Evolutionary conservation across 345 rosid genomes (phyloP).

Genomic region (Orychophragmus violaceus): DNA sequence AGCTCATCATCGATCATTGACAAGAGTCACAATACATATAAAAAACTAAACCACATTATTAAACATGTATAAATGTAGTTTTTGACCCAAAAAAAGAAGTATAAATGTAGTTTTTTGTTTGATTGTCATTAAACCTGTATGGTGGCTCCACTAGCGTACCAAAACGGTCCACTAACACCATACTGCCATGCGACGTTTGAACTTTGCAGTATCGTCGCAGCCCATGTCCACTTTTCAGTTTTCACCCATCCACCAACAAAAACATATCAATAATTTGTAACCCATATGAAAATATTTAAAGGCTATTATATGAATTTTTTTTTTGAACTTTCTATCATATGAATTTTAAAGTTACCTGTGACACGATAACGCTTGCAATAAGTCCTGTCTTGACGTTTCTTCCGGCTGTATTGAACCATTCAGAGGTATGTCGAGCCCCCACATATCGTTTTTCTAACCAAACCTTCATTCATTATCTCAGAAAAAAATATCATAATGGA

Average conservation of each 20-base stretch:
- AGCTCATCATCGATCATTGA: background rate
- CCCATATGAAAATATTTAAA: background rate
- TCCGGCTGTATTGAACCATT: conserved; percentile 98
- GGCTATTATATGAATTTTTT: no score
- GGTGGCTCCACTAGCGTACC: conserved; percentile 97
- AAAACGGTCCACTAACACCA: conserved; percentile 93
- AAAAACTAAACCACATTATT: background rate
- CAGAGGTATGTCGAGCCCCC: conserved; percentile 79
- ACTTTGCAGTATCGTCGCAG: conserved; percentile 95
- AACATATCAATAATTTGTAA: background rate
- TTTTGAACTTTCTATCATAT: no score
- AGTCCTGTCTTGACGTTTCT: conserved; percentile 94
- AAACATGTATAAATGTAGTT: background rate
- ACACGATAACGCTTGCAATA: conserved; percentile 88
- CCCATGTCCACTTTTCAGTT: conserved; percentile 98
- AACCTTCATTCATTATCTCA: conserved; percentile 28
- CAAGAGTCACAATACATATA: background rate
- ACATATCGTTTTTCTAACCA: conserved; percentile 90
- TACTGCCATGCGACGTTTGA: conserved; percentile 95
- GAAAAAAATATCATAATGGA: background rate
- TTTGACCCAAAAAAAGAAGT: no score
- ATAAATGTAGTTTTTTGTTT: background rate
- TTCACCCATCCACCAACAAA: background rate
- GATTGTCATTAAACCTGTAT: conserved; percentile 61
- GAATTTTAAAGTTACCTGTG: conserved; percentile 44